Evolutionary conservation across 1,284 basidiomycete species (phyloP), one percentile per base, ranked within the genome.

Genomic region (Cryptococcus sp.): DNA sequence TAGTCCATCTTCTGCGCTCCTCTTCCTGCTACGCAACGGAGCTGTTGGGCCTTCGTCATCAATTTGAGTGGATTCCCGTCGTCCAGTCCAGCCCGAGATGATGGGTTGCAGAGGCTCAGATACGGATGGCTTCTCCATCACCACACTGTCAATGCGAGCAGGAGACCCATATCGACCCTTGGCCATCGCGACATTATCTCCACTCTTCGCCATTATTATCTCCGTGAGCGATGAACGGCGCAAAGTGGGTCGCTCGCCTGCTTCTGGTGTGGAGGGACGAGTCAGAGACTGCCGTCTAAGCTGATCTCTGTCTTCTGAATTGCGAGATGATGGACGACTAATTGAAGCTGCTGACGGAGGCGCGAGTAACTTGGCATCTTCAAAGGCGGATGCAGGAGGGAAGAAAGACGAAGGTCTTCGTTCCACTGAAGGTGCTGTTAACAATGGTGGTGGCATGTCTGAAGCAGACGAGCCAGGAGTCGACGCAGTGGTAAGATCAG

Each of bases 221-320:
- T 77, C 75, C 0, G 73, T 70, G 16, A 77, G 54, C 0, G 71
- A 74, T 11, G 69, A 66, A 43, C 75, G 62, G 22, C 69, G 52
- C 1, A 55, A 47, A 8, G 52, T 60, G 11, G 60, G 43, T 52
- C 58, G 30, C 19, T 47, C 23, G 6, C 25, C 25, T 10, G 27
- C 16, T 27, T 62, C 55, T 50, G 71, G 71, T 11, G 71, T 64
- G 5, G 72, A 54, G 0, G 70, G 72, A 6, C 63, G 63, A 3
- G 71, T 70, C 13, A 64, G 58, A 1, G 67, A 60, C 19, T 61
- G 55, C 5, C 58, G 56, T 6, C 56, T 39, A 11, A 60, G 45
- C 7, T 41, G 23, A 45, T 55, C 52, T 41, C 43, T 2, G n/a
- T 63, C 62, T 1, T 48, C 49, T n/a, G 50, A 47, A 5, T 22